Conservation (phyloP, 805 yeast genomes). For the Yamadazyma philogaea region DNA sequence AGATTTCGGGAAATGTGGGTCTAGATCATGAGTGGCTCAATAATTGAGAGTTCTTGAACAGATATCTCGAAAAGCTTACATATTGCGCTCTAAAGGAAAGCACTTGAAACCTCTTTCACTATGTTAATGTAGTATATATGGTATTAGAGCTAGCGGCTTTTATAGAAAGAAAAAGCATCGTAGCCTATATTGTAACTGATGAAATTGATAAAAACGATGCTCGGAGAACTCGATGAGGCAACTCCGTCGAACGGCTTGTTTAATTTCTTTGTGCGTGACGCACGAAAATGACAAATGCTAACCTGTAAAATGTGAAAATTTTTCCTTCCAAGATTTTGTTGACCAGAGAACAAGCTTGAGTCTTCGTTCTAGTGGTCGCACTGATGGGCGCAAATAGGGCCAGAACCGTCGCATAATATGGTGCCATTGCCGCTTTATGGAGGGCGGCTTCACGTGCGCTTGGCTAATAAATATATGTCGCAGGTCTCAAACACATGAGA, state of each 20-base stretch:
- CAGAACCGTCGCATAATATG: background rate
- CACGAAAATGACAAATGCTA: conserved; percentile 3
- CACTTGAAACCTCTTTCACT: too few relatives aligned
- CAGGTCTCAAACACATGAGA: background rate
- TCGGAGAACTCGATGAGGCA: conserved; percentile 1
- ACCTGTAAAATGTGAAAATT: conserved; percentile 7
- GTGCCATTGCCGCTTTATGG: too few relatives aligned
- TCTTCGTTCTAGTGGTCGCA: background rate
- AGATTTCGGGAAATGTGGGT: background rate
- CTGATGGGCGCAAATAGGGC: background rate
- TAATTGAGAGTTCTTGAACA: too few relatives aligned
- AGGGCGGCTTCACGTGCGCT: background rate
- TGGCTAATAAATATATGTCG: background rate
- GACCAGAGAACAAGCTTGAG: background rate
- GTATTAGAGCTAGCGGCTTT: background rate
- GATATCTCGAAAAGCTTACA: too few relatives aligned
- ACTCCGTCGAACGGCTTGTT: conserved; percentile 6
- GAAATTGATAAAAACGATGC: conserved; percentile 5
- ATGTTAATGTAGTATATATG: too few relatives aligned
- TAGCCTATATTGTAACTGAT: background rate
- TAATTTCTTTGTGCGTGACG: background rate
- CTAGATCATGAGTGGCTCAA: conserved; percentile 6
- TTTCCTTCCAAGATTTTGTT: background rate
- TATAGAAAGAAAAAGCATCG: background rate
- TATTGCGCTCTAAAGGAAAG: too few relatives aligned